These are phyloP conservation scores for Phytophthora aleatoria DNA, from an alignment of 352 stramenopile species.

Conservation along the genomic window DNA sequence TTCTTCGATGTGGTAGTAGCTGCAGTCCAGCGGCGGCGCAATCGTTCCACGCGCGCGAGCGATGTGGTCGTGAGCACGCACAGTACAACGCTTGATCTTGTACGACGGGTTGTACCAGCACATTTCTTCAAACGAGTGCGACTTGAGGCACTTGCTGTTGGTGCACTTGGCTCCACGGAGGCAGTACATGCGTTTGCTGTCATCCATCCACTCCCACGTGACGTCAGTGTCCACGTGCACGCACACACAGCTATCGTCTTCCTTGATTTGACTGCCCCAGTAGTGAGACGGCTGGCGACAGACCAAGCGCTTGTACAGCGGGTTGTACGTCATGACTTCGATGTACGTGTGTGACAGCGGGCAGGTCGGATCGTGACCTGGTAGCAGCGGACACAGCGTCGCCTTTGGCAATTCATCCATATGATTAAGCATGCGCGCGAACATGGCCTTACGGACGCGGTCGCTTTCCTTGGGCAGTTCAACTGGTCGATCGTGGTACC, in stretches of 20 bases:
- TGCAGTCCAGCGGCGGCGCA: constrained; percentile 35
- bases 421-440: constrained; percentile 58
- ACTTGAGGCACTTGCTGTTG: constrained; percentile 46
- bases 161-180: constrained; percentile 36
- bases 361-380: constrained; percentile 34
- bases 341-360: constrained; percentile 48
- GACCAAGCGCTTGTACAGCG: constrained; percentile 51
- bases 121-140: constrained; percentile 52
- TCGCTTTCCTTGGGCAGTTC: constrained; percentile 40
- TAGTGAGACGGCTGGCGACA: constrained; percentile 52
- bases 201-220: constrained; percentile 48
- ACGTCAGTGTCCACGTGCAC: constrained; percentile 51
- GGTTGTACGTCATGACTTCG: constrained; percentile 62
- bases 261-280: constrained; percentile 43
- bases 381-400: constrained; percentile 39
- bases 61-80: constrained; percentile 38
- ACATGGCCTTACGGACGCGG: constrained; percentile 41
- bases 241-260: constrained; percentile 50
- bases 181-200: constrained; percentile 41
- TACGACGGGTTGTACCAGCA: constrained; percentile 60
- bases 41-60: constrained; percentile 32
- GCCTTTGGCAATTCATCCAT: constrained; percentile 50
- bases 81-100: constrained; percentile 46
- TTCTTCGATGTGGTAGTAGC: constrained; percentile 45
- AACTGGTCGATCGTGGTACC: constrained; percentile 38